phyloP scores from a whole-genome alignment of 83 land plant genomes.

The Diphasiastrum complanatum region DNA sequence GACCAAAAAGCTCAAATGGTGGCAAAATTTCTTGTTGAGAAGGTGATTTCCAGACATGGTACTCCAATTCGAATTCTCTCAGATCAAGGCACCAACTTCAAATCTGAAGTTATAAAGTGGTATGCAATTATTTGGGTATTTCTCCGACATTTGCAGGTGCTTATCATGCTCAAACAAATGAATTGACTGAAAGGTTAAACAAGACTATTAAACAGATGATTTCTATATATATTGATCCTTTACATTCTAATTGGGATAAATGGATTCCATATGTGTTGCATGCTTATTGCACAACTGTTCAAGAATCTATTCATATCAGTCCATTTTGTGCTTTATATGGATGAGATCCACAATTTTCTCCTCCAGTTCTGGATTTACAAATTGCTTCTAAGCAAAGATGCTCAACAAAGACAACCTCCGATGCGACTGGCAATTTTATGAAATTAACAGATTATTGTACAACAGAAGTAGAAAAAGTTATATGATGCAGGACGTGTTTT shows the following conservation, averaged over 20 bases:
- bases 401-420: no score
- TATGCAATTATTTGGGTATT: not conserved
- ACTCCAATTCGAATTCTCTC: not conserved
- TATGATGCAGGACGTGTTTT: no score
- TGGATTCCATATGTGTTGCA: not conserved
- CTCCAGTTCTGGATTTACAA: no score
- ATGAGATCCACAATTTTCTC: no score
- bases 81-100: slow-evolving; percentile 8
- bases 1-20: not conserved
- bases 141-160: not conserved
- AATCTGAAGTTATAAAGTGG: not conserved
- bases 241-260: slow-evolving; percentile 2
- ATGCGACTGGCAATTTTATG: no score
- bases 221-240: not conserved
- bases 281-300: not conserved
- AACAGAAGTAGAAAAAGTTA: no score
- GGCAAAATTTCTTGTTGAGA: not conserved
- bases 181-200: not conserved
- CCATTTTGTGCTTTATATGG: no score
- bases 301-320: no score
- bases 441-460: no score
- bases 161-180: not conserved
- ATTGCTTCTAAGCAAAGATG: no score
- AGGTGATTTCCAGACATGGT: no score
- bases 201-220: slow-evolving; percentile 3